Percentiles rank a stretch among this genome's conserved stretches.
These are phyloP conservation scores for Talaromyces sp. DNA, from an alignment of 2,329 filamentous ascomycete genomes.

Conservation along the genomic window DNA sequence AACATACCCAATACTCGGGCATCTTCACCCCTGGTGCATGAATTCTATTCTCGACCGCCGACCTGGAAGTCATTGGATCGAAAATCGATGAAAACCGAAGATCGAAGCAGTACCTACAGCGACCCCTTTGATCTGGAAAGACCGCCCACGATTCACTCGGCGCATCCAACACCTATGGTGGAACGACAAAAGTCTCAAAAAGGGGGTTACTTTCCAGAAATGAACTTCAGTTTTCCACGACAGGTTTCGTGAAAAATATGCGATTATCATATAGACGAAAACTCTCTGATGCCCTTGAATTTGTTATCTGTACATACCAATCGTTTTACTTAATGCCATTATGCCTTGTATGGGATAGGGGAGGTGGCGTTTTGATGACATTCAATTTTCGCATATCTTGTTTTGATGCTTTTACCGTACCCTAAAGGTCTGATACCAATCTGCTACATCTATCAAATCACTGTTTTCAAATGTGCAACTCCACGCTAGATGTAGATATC, in stretches of 20 bases:
- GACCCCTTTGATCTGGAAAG: constrained; percentile 39
- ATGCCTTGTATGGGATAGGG: not conserved
- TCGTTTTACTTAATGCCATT: not conserved
- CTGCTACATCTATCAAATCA: not conserved
- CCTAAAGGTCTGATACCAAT: not conserved
- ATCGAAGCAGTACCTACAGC: constrained; percentile 30
- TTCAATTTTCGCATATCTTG: not conserved
- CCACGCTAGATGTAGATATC: not conserved
- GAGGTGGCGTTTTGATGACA: not conserved
- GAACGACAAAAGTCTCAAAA: constrained; percentile 8
- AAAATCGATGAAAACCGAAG: constrained; percentile 2
- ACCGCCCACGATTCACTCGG: constrained; percentile 18
- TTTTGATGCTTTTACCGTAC: not conserved
- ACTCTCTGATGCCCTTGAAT: not conserved
- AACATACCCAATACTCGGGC: constrained; percentile 5
- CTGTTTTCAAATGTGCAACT: not conserved
- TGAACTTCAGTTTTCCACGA: not conserved
- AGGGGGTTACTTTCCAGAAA: constrained; percentile 2
- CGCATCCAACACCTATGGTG: not conserved
- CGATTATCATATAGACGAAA: not conserved
- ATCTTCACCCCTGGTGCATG: constrained; percentile 9
- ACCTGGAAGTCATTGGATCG: constrained; percentile 8
- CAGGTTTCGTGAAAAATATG: not conserved
- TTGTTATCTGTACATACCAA: constrained; percentile 1
- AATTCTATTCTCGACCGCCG: constrained; percentile 5